These are phyloP conservation scores for Diplodia mutila DNA, from an alignment of 2,329 filamentous ascomycete species.

Conservation along the genomic window DNA sequence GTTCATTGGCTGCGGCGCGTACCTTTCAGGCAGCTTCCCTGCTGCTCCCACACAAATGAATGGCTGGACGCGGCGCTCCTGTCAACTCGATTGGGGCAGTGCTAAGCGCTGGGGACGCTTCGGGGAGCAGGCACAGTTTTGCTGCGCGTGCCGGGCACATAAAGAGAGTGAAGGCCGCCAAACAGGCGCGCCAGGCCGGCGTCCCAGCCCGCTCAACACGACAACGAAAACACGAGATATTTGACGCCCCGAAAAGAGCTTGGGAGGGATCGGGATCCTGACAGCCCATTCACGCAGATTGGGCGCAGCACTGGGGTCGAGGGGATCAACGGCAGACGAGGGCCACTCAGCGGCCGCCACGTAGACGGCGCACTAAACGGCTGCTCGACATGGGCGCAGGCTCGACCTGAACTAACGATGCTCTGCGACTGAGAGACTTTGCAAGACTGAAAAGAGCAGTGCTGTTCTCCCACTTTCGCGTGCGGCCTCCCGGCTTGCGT, in stretches of 20 bases:
- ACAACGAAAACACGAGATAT: conserved; percentile 4
- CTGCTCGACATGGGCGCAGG: conserved; percentile 25
- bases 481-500: conserved; percentile 7
- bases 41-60: conserved; percentile 10
- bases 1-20: conserved; percentile 24
- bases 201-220: background rate
- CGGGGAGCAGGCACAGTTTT: conserved; percentile 2
- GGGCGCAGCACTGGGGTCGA: conserved; percentile 31
- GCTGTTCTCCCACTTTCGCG: conserved; percentile 8
- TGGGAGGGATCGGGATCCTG: conserved; percentile 29
- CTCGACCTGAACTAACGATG: conserved; percentile 24
- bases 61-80: conserved; percentile 4
- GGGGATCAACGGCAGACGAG: conserved; percentile 42
- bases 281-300: conserved; percentile 30
- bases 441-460: conserved; percentile 26
- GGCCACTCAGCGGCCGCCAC: conserved; percentile 50
- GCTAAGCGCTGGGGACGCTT: conserved; percentile 23
- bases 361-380: conserved; percentile 34
- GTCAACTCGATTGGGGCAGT: background rate
- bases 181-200: background rate
- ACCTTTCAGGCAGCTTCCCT: conserved; percentile 24
- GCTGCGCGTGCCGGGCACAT: conserved; percentile 15
- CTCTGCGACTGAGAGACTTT: conserved; percentile 24
- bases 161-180: conserved; percentile 12
- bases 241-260: conserved; percentile 11